phyloP scores from a whole-genome alignment of 306 rosid genomes.

The Prunus salicina region DNA sequence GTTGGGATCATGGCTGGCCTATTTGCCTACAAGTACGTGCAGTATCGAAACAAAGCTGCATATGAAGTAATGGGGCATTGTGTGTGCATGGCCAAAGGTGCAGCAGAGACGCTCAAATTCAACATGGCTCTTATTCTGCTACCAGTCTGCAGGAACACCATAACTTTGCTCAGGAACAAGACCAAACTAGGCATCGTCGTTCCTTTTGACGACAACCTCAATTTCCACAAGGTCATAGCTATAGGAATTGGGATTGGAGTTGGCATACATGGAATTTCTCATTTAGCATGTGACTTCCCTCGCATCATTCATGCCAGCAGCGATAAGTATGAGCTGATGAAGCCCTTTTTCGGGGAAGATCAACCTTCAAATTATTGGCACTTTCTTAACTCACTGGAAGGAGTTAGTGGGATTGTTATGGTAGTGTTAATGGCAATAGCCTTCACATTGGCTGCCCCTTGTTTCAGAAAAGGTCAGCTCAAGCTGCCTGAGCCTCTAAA shows the following conservation, averaged over 20 bases:
- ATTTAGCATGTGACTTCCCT: constrained; percentile 52
- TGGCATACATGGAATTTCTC: constrained; percentile 39
- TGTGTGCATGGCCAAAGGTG: constrained; percentile 61
- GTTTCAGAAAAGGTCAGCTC: constrained; percentile 55
- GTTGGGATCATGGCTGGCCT: constrained; percentile 39
- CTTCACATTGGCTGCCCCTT: constrained; percentile 55
- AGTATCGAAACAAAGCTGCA: constrained; percentile 37
- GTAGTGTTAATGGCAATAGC: constrained; percentile 56
- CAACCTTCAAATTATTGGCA: constrained; percentile 47
- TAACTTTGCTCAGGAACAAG: constrained; percentile 57
- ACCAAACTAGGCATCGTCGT: constrained; percentile 41
- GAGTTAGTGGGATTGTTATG: constrained; percentile 42
- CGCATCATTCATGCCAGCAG: constrained; percentile 34
- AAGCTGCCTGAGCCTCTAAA: constrained; percentile 43
- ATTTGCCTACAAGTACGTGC: constrained; percentile 47
- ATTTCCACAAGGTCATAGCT: constrained; percentile 56
- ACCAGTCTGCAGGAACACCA: constrained; percentile 62
- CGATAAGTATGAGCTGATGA: constrained; percentile 36
- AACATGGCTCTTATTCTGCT: constrained; percentile 59
- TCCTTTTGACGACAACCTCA: constrained; percentile 58
- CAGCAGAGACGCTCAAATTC: constrained; percentile 64
- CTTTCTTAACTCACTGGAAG: constrained; percentile 49
- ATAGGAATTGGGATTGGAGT: constrained; percentile 36
- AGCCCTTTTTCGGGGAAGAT: constrained; percentile 35
- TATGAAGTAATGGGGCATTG: constrained; percentile 54